Conservation (phyloP, 108 stramenopile genomes). For the Nannochloropsis gaditana region DNA sequence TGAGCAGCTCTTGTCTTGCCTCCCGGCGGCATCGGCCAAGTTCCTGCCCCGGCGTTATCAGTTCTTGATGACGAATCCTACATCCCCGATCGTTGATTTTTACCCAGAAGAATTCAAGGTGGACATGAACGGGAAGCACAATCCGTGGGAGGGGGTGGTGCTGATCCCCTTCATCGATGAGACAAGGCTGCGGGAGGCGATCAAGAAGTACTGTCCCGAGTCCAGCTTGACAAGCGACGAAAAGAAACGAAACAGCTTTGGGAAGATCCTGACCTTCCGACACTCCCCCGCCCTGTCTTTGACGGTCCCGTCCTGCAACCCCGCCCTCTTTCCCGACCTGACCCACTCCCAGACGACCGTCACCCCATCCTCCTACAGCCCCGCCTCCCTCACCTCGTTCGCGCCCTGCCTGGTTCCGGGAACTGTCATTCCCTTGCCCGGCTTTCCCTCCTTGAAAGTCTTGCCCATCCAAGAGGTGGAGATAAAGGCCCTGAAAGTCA, state of each 20-base stretch:
- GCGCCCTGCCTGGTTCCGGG: conserved; percentile 59
- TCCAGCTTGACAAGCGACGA: conserved; percentile 67
- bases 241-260: conserved; percentile 40
- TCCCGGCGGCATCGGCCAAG: conserved; percentile 33
- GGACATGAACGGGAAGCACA: conserved; percentile 55
- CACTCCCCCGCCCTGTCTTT: conserved; percentile 2
- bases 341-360: not conserved
- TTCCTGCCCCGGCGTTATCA: conserved; percentile 42
- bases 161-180: conserved; percentile 49
- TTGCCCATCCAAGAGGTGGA: conserved; percentile 66
- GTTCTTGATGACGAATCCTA: conserved; percentile 35
- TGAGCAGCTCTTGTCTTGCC: conserved; percentile 50
- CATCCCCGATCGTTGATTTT: conserved; percentile 46
- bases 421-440: conserved; percentile 76
- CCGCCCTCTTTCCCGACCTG: not conserved
- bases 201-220: conserved; percentile 64
- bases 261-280: not conserved
- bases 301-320: not conserved
- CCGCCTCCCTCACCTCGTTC: conserved; percentile 15
- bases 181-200: conserved; percentile 32
- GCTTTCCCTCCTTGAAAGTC: conserved; percentile 82
- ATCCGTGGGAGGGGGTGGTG: conserved; percentile 56
- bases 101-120: conserved; percentile 50
- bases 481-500: conserved; percentile 62
- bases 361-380: conserved; percentile 41